Percentiles rank a stretch among this genome's conserved stretches.
Evolutionary conservation across 1,139 yeast genomes (phyloP).

Genomic region (Magnusiomyces magnusii): DNA sequence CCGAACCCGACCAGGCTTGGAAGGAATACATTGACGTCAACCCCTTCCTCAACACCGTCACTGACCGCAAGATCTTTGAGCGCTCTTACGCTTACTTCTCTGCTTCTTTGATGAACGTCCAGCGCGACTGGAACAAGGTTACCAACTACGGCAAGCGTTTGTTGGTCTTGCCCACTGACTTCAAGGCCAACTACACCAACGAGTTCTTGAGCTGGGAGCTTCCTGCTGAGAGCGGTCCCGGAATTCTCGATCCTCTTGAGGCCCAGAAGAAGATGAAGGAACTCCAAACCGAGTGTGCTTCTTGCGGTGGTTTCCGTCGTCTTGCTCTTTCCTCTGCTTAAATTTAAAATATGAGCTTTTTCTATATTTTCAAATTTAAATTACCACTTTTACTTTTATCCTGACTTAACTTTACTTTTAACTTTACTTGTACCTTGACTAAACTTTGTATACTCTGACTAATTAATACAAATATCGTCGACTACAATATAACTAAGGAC

Average conservation of each 20-base stretch:
- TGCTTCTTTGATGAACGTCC: slow-evolving; percentile 45
- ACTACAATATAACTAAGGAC: too few species aligned
- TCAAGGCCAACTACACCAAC: slow-evolving; percentile 45
- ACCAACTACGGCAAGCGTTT: slow-evolving; percentile 49
- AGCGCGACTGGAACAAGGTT: slow-evolving; percentile 52
- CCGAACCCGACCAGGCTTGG: slow-evolving; percentile 43
- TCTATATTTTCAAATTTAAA: too few species aligned
- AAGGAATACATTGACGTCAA: slow-evolving; percentile 42
- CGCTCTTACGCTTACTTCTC: slow-evolving; percentile 52
- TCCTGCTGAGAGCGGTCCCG: slow-evolving; percentile 38
- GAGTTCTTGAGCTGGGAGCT: slow-evolving; percentile 46
- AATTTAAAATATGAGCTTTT: not conserved
- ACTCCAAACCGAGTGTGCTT: slow-evolving; percentile 43
- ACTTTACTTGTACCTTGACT: too few species aligned
- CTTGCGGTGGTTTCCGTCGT: slow-evolving; percentile 46
- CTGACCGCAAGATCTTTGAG: slow-evolving; percentile 43
- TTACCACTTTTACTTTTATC: too few species aligned
- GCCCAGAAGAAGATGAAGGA: slow-evolving; percentile 43
- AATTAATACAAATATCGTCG: too few species aligned
- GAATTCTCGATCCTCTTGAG: slow-evolving; percentile 37
- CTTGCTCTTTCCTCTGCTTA: slow-evolving; percentile 25
- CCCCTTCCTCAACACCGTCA: slow-evolving; percentile 40
- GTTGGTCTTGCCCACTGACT: slow-evolving; percentile 45
- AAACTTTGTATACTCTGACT: too few species aligned
- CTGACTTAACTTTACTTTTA: too few species aligned